Evolutionary conservation across 2,329 filamentous ascomycete species (phyloP), one percentile per base, ranked within the genome.

Genomic region (Aureobasidium subglaciale): DNA sequence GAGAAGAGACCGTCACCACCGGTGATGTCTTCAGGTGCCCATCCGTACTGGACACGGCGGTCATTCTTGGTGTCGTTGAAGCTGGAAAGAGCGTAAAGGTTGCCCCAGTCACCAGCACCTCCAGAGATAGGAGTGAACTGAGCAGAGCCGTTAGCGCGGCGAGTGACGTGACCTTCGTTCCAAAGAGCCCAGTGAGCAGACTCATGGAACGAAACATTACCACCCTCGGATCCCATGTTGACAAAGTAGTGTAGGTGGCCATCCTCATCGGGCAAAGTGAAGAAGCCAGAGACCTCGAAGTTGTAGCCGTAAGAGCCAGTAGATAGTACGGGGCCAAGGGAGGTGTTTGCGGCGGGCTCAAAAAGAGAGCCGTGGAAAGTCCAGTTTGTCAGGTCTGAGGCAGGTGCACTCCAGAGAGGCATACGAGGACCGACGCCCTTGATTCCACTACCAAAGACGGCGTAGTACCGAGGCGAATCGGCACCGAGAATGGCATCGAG

Each of bases 11-110:
- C 68, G 16, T 58, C 63, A 43, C 70, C 70, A 8, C 61, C 68
- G 27, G 64, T 59, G 52, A 71, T 66, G 56, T 76, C 74, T 54
- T 77, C 74, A 4, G 68, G 70, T 2, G 71, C 67, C 74, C 74
- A 77, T 5, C 72, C 74, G 67, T 72, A 76, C 53, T 75, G 73
- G 15, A 77, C 70, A 41, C 74, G 72, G 18, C 74, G 70, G 59
- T 75, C 68, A 64, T 75, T 70, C 69, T 76, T 77, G 25, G 72
- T 71, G 60, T 77, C 74, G 59, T 73, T 70, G 69, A 77, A 76
- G 59, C 70, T 73, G 6, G 71, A 73, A 3, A 76, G 66, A 5
- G 74, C 74, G 56, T 77, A 77, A 5, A 71, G 66, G 5, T 71
- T 62, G 49, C 73, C 74, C 61, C 72, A 76, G 58, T 76, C 74